Evolutionary conservation across 169 alveolate species (phyloP), one percentile per base, ranked within the genome.

Genomic region (Plasmodium fragile): DNA sequence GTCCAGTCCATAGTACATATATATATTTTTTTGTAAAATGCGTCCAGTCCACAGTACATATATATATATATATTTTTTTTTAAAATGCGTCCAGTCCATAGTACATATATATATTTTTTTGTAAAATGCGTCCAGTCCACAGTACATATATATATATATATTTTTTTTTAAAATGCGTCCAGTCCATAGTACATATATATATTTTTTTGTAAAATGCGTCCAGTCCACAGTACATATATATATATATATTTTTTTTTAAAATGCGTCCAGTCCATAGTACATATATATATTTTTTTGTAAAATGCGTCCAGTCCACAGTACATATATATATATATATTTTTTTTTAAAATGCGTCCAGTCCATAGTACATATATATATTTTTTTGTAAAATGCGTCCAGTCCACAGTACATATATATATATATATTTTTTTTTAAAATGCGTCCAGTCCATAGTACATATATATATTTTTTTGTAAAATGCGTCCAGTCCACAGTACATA

Each of bases 201-300:
- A n/a, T 79, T 49, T 55, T 28, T 28, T 84, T 32, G 32, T 72
- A 0, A 11, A 49, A 49, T 49, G 59, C 59, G 59, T 49, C 18
- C n/a, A n/a, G n/a, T n/a, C n/a, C 59, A 49, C 18, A 49, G 45
- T 39, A 39, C 45, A 39, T 8, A 39, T 39, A 39, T 39, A 13
- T 49, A 2, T n/a, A n/a, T n/a, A n/a, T n/a, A n/a, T 30, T 30
- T 65, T 65, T 32, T 72, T 75, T 84, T 84, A 30, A 30, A 72
- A 36, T 34, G 30, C 43, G 43, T 71, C 43, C 39, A 34, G 52
- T 39, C 6, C 18, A 39, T 34, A 43, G 53, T 43, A 43, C 3
- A 43, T 10, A 75, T n/a, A n/a, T n/a, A 22, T 10, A n/a, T 79
- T 49, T 55, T 28, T 28, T 84, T 32, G 32, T 72, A 0, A 11